Conservation (phyloP, 106 monocot species). For the Posidonia australis region DNA sequence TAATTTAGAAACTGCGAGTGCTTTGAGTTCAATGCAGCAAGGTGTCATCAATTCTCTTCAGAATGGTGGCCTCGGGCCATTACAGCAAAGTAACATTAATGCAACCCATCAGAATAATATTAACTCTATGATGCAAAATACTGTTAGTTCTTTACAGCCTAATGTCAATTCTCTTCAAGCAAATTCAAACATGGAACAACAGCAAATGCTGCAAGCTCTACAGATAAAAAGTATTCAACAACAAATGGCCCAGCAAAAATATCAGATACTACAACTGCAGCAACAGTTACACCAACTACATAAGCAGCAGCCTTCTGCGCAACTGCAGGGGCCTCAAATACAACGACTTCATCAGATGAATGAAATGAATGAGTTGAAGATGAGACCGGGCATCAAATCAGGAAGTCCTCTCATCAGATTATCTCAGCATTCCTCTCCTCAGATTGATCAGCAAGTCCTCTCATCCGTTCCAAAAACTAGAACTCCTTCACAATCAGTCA, state of each 20-base stretch:
- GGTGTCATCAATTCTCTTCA: slow-evolving; percentile 36
- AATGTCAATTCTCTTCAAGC: slow-evolving; percentile 32
- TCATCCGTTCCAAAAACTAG: slow-evolving; percentile 56
- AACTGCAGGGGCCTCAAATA: slow-evolving; percentile 23
- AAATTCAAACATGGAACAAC: slow-evolving; percentile 30
- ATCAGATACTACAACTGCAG: too few relatives aligned
- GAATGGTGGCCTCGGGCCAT: slow-evolving; percentile 31
- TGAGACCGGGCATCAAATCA: too few relatives aligned
- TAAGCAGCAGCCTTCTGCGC: slow-evolving; percentile 34
- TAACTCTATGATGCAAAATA: slow-evolving; percentile 31
- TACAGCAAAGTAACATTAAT: slow-evolving; percentile 41
- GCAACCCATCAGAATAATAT: slow-evolving; percentile 31
- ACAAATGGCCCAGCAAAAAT: too few relatives aligned
- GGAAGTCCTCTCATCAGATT: slow-evolving; percentile 75
- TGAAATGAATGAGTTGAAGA: too few relatives aligned
- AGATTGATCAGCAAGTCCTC: slow-evolving; percentile 63
- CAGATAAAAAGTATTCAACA: slow-evolving; percentile 17
- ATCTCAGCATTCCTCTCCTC: slow-evolving; percentile 91
- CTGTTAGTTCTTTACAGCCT: slow-evolving; percentile 29
- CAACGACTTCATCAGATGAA: slow-evolving; percentile 47
- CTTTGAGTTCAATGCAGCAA: slow-evolving; percentile 48
- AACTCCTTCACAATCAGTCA: slow-evolving; percentile 55
- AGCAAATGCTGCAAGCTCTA: slow-evolving; percentile 21
- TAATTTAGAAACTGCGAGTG: slow-evolving; percentile 30
- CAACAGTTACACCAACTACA: slow-evolving; percentile 39